These are phyloP conservation scores for Chaetomium olivaceum DNA, from an alignment of 2,329 filamentous ascomycete genomes.

Conservation along the genomic window DNA sequence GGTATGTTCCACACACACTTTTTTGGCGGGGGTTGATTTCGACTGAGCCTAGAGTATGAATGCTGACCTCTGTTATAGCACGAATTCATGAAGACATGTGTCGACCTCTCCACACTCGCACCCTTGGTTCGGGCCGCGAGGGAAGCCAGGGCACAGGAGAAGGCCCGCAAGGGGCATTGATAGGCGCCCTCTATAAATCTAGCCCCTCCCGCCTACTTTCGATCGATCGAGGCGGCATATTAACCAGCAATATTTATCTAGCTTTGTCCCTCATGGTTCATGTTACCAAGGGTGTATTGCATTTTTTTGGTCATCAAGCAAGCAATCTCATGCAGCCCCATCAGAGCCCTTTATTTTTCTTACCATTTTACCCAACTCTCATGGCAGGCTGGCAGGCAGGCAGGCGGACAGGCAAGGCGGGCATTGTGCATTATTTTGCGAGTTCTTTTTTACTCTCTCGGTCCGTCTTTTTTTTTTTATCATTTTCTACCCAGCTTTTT, in stretches of 20 bases:
- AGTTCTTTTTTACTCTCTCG: background rate
- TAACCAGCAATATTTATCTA: background rate
- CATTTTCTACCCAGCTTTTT: background rate
- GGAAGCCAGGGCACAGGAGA: constrained; percentile 82
- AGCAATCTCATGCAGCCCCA: background rate
- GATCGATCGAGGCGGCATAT: background rate
- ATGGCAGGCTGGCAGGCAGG: constrained; percentile 5
- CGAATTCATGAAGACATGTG: constrained; percentile 76
- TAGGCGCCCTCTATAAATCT: background rate
- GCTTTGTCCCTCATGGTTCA: background rate
- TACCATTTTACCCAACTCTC: background rate
- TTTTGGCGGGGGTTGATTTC: constrained; percentile 9
- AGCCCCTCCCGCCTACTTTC: background rate
- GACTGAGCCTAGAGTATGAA: constrained; percentile 27
- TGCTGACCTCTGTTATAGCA: constrained; percentile 52
- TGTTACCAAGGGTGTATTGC: background rate
- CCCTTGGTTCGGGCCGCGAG: constrained; percentile 85
- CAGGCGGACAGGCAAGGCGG: constrained; percentile 8
- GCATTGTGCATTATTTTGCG: constrained; percentile 11
- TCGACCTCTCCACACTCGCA: constrained; percentile 73
- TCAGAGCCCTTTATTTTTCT: background rate
- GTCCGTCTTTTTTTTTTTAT: background rate
- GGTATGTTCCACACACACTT: constrained; percentile 61
- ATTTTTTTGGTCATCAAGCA: background rate
- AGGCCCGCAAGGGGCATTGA: constrained; percentile 64